These are phyloP conservation scores for Coccomyxa sp. DNA, from an alignment of 139 green algal species.

Conservation along the genomic window DNA sequence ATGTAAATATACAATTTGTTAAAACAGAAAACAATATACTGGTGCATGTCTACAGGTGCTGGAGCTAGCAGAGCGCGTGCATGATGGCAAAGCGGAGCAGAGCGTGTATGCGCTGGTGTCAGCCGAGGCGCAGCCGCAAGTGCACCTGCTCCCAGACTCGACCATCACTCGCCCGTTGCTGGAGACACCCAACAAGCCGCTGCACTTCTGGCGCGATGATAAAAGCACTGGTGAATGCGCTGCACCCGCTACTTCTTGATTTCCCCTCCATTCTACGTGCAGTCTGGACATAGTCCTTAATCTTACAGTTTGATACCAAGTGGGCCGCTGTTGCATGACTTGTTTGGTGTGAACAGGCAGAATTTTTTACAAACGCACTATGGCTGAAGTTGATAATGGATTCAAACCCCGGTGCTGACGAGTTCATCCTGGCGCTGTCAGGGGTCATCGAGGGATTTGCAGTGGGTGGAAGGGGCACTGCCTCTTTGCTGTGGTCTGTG, in stretches of 20 bases:
- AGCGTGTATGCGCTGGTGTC: conserved; percentile 38
- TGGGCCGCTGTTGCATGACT: too few relatives aligned
- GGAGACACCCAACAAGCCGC: not conserved
- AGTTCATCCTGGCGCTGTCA: not conserved
- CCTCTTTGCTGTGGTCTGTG: conserved; percentile 28
- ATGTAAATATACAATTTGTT: too few relatives aligned
- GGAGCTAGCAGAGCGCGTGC: conserved; percentile 26
- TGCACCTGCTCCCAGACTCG: conserved; percentile 47
- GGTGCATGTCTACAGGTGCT: conserved; percentile 36
- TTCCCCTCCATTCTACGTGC: not conserved
- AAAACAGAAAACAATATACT: not conserved
- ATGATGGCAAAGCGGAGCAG: conserved; percentile 46
- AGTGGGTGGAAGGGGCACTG: not conserved
- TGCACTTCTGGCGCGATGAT: conserved; percentile 32
- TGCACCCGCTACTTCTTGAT: not conserved
- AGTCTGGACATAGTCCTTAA: not conserved
- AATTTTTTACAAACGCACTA: too few relatives aligned
- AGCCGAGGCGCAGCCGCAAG: not conserved
- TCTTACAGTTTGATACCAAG: too few relatives aligned
- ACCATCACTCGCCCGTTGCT: conserved; percentile 6
- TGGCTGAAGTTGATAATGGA: too few relatives aligned
- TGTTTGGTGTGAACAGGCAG: too few relatives aligned
- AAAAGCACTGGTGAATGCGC: not conserved
- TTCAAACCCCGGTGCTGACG: too few relatives aligned
- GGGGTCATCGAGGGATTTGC: conserved; percentile 7